Conservation (phyloP, 768 basidiomycete species). For the Phylloporus sp. region DNA sequence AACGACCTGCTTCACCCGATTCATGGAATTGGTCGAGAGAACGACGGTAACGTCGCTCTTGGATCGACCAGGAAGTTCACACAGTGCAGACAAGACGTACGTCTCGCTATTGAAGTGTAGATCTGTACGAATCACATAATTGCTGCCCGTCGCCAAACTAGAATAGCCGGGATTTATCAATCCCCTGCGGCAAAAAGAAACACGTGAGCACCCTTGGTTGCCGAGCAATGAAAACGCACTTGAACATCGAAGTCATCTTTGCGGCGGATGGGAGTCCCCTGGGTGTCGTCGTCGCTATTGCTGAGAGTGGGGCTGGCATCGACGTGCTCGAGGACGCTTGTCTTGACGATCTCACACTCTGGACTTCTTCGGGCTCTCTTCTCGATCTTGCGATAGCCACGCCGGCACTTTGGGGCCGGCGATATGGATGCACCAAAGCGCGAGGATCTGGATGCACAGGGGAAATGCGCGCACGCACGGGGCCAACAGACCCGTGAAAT, state of each 20-base stretch:
- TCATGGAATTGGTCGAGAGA: slow-evolving; percentile 57
- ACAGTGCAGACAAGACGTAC: slow-evolving; percentile 49
- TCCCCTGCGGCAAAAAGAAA: slow-evolving; percentile 10
- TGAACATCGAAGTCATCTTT: slow-evolving; percentile 15
- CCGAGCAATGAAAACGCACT: slow-evolving; percentile 15
- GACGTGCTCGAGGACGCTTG: slow-evolving; percentile 10
- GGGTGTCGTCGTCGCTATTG: neutral
- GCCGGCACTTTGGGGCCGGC: slow-evolving; percentile 28
- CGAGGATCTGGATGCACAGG: slow-evolving; percentile 22
- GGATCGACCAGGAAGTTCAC: slow-evolving; percentile 68
- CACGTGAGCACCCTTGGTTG: slow-evolving; percentile 9
- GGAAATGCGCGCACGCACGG: slow-evolving; percentile 24
- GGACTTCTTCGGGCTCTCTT: slow-evolving; percentile 26
- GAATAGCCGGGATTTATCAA: slow-evolving; percentile 25
- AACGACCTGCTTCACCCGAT: slow-evolving; percentile 56
- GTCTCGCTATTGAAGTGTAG: slow-evolving; percentile 50
- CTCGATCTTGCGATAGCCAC: slow-evolving; percentile 21
- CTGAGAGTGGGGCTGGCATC: slow-evolving; percentile 10
- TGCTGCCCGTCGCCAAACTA: slow-evolving; percentile 10
- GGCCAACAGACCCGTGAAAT: slow-evolving; percentile 19
- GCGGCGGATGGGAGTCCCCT: neutral
- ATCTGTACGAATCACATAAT: slow-evolving; percentile 56
- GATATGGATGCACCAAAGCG: slow-evolving; percentile 25
- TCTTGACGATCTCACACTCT: slow-evolving; percentile 29
- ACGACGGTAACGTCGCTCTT: slow-evolving; percentile 52